Percentiles rank a stretch among this genome's conserved stretches.
phyloP scores from a whole-genome alignment of 2,329 filamentous ascomycete species.

The Calycina herbarum region DNA sequence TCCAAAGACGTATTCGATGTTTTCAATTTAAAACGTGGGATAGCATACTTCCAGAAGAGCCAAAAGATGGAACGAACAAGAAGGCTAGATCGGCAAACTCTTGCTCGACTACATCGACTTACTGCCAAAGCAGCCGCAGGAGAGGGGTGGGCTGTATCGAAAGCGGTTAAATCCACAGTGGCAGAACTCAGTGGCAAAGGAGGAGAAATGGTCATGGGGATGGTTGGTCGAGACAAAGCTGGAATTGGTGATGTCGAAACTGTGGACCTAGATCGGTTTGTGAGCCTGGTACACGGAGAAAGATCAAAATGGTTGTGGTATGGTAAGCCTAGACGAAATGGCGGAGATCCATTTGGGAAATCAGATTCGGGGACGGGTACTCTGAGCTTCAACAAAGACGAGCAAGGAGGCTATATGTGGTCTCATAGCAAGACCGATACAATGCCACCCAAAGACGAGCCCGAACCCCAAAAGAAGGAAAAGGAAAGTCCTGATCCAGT shows the following conservation, averaged over 20 bases:
- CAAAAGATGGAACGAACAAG: constrained; percentile 78
- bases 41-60: constrained; percentile 86
- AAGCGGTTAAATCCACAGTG: constrained; percentile 92
- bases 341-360: constrained; percentile 42
- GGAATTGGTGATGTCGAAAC: constrained; percentile 93
- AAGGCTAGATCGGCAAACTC: constrained; percentile 77
- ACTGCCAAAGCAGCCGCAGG: constrained; percentile 82
- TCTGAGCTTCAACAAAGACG: constrained; percentile 58
- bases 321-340: constrained; percentile 75
- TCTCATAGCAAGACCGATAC: constrained; percentile 52
- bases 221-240: constrained; percentile 81
- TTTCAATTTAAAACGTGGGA: constrained; percentile 76
- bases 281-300: constrained; percentile 76
- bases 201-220: constrained; percentile 93
- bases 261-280: constrained; percentile 80
- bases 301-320: constrained; percentile 93
- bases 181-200: constrained; percentile 92
- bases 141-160: constrained; percentile 86
- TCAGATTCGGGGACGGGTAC: constrained; percentile 47
- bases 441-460: constrained; percentile 54
- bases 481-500: constrained; percentile 37
- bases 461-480: constrained; percentile 41
- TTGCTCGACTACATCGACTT: constrained; percentile 76
- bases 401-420: constrained; percentile 47
- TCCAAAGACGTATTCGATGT: constrained; percentile 91